Percentiles rank a stretch among this genome's conserved stretches.
phyloP scores from a whole-genome alignment of 306 rosid genomes.

The Luffa acutangula region DNA sequence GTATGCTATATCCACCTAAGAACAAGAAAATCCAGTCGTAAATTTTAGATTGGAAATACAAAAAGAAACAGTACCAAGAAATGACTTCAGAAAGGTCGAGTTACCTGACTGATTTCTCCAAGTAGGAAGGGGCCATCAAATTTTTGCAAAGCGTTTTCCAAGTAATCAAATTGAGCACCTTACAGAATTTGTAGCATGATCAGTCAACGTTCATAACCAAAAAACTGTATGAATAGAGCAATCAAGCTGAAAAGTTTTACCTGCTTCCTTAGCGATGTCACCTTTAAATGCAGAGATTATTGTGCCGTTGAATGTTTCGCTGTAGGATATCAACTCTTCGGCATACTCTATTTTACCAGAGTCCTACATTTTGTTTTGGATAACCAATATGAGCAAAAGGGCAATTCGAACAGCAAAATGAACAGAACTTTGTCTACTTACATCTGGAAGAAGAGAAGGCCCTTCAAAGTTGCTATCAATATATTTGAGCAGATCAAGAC shows the following conservation, averaged over 20 bases:
- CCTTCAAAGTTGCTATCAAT: too few relatives aligned
- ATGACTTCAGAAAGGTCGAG: conserved; percentile 1
- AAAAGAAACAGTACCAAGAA: background rate
- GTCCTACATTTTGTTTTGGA: conserved; percentile 28
- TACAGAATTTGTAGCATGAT: conserved; percentile 3
- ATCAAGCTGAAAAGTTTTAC: conserved; percentile 26
- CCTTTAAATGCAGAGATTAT: conserved; percentile 25
- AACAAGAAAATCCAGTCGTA: conserved; percentile 15
- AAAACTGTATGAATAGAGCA: background rate
- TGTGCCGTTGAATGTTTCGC: conserved; percentile 27
- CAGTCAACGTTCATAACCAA: background rate
- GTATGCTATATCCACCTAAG: conserved; percentile 59
- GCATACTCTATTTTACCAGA: conserved; percentile 35
- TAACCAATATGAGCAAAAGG: background rate
- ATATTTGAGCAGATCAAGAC: too few relatives aligned
- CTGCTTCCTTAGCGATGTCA: conserved; percentile 23
- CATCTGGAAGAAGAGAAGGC: too few relatives aligned
- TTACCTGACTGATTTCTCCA: conserved; percentile 54
- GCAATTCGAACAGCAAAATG: background rate
- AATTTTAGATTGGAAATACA: conserved; percentile 3
- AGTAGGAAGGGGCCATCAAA: conserved; percentile 65
- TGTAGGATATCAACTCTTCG: conserved; percentile 38
- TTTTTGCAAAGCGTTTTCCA: conserved; percentile 65
- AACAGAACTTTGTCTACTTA: too few relatives aligned
- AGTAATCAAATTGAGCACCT: conserved; percentile 56